Conservation (phyloP, 441 rosid species). For the Biscutella laevigata region DNA sequence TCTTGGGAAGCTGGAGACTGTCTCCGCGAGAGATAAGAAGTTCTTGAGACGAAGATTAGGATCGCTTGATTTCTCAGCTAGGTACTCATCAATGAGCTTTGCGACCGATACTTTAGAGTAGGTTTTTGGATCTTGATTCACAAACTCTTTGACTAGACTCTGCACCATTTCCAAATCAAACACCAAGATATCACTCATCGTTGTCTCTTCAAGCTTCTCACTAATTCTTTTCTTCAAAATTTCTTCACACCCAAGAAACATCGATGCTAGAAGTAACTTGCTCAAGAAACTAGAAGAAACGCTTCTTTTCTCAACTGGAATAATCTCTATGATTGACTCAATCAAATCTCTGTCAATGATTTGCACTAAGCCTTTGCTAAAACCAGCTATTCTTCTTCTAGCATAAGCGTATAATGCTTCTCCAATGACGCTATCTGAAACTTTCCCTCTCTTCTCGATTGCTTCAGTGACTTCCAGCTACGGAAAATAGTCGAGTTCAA, state of each 20-base stretch:
- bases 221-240: constrained; percentile 44
- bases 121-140: constrained; percentile 22
- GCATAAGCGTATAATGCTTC: constrained; percentile 24
- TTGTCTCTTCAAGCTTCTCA: constrained; percentile 61
- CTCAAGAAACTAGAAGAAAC: constrained; percentile 66
- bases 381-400: constrained; percentile 55
- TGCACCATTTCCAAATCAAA: constrained; percentile 60
- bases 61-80: constrained; percentile 68
- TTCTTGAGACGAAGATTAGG: constrained; percentile 38
- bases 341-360: constrained; percentile 41
- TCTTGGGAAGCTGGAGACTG: constrained; percentile 52
- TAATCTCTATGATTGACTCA: constrained; percentile 50
- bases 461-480: constrained; percentile 22
- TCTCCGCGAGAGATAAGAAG: constrained; percentile 47
- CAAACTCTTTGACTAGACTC: constrained; percentile 49
- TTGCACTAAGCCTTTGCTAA: constrained; percentile 46
- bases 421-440: constrained; percentile 12
- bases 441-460: constrained; percentile 18
- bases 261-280: constrained; percentile 47
- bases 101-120: constrained; percentile 37
- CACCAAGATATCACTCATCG: constrained; percentile 42
- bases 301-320: constrained; percentile 53
- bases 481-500: constrained; percentile 24
- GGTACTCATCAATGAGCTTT: constrained; percentile 65
- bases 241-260: constrained; percentile 52